Evolutionary conservation across 202 grass and related monocot species (phyloP).

Genomic region (Setaria viridis): DNA sequence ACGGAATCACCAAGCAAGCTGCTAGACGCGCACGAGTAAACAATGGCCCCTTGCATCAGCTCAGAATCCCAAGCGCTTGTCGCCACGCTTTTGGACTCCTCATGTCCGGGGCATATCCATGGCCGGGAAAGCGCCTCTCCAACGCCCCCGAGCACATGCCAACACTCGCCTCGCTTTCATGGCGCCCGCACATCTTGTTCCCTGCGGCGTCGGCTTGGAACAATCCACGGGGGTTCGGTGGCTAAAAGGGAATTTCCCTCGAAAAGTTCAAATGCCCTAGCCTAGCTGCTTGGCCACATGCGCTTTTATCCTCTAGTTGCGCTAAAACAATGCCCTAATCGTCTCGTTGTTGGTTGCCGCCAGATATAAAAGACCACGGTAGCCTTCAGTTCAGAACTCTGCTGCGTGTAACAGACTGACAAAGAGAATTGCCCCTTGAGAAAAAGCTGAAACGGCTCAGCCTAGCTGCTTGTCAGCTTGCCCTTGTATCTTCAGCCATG

Average conservation of each 20-base stretch:
- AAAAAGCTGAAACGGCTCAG: constrained; percentile 54
- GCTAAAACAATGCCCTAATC: constrained; percentile 44
- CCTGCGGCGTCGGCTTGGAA: constrained; percentile 62
- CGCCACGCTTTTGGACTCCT: constrained; percentile 67
- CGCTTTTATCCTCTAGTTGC: constrained; percentile 55
- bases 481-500: constrained; percentile 46
- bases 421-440: constrained; percentile 55
- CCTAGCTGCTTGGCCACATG: constrained; percentile 74
- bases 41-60: constrained; percentile 56
- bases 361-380: constrained; percentile 45
- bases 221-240: constrained; percentile 53
- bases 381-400: constrained; percentile 31
- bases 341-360: constrained; percentile 20
- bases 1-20: constrained; percentile 25
- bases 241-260: constrained; percentile 76
- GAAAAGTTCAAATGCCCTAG: constrained; percentile 81
- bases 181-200: constrained; percentile 52
- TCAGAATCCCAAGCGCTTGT: constrained; percentile 77
- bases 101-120: constrained; percentile 73
- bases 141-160: constrained; percentile 64
- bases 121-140: constrained; percentile 56
- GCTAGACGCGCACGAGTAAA: constrained; percentile 21
- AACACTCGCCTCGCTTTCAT: constrained; percentile 55
- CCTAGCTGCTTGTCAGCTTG: constrained; percentile 60
- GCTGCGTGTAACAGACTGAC: constrained; percentile 40